Percentiles rank a stretch among this genome's conserved stretches.
Evolutionary conservation across 441 rosid species (phyloP).

Genomic region (Flueggea neowawraea): DNA sequence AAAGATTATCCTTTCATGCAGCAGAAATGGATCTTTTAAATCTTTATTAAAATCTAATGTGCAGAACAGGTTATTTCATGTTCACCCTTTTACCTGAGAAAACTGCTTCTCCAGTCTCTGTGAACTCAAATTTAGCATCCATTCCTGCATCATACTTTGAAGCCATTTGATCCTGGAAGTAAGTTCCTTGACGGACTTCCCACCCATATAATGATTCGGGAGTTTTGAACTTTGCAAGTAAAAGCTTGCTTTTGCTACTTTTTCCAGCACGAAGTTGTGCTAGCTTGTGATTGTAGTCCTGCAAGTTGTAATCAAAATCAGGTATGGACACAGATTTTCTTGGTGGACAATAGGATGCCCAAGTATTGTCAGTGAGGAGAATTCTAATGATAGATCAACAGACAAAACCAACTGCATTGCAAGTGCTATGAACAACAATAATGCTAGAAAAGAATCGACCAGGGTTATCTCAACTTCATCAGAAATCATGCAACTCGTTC

Average conservation of each 20-base stretch:
- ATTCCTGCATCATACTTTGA: slow-evolving; percentile 90
- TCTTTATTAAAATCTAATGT: background rate
- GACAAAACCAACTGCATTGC: too few species aligned
- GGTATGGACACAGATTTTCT: background rate
- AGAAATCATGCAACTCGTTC: too few species aligned
- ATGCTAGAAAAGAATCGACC: too few species aligned
- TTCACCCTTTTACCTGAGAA: slow-evolving; percentile 58
- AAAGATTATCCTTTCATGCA: background rate
- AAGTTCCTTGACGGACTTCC: slow-evolving; percentile 90
- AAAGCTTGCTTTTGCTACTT: slow-evolving; percentile 97
- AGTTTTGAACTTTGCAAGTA: slow-evolving; percentile 75
- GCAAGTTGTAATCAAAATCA: slow-evolving; percentile 5
- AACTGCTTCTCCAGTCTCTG: slow-evolving; percentile 77
- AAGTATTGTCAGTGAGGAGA: background rate
- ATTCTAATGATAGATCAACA: too few species aligned
- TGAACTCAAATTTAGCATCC: slow-evolving; percentile 89
- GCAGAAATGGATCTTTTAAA: background rate
- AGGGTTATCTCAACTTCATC: too few species aligned
- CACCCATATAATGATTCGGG: slow-evolving; percentile 69
- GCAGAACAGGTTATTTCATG: background rate
- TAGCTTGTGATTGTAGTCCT: slow-evolving; percentile 83
- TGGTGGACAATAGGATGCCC: background rate
- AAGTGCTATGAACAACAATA: too few species aligned
- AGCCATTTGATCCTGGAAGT: slow-evolving; percentile 80
- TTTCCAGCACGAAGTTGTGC: slow-evolving; percentile 90